Evolutionary conservation across 148 eudicot species (phyloP).

Genomic region (Arctostaphylos glauca): DNA sequence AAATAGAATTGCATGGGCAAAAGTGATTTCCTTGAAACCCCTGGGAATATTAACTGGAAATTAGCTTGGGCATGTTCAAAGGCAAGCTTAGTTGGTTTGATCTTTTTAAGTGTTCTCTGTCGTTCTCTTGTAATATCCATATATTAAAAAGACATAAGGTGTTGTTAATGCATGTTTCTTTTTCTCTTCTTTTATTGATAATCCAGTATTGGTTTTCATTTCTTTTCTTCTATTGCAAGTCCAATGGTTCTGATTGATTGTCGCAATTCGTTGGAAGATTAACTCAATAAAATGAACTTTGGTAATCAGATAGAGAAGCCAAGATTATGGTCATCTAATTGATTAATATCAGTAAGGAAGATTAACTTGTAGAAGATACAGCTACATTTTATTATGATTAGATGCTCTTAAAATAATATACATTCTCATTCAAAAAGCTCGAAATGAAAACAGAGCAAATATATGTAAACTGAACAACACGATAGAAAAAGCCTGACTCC

Average conservation of each 20-base stretch:
- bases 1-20: constrained; percentile 6
- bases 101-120: background rate
- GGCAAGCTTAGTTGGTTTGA: background rate
- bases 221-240: background rate
- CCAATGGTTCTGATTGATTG: background rate
- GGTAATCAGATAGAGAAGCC: background rate
- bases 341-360: background rate
- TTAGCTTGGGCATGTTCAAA: background rate
- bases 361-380: background rate
- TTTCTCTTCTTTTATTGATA: background rate
- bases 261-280: background rate
- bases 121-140: background rate
- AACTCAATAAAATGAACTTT: no score
- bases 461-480: background rate
- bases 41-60: constrained; percentile 1
- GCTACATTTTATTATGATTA: background rate
- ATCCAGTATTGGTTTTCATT: no score
- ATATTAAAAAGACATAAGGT: background rate
- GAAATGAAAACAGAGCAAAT: background rate
- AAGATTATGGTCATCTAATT: no score
- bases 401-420: background rate
- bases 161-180: background rate
- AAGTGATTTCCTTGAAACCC: background rate
- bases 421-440: background rate
- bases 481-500: no score